phyloP scores from a whole-genome alignment of 2,329 filamentous ascomycete genomes.

The Sarocladium kiliense region DNA sequence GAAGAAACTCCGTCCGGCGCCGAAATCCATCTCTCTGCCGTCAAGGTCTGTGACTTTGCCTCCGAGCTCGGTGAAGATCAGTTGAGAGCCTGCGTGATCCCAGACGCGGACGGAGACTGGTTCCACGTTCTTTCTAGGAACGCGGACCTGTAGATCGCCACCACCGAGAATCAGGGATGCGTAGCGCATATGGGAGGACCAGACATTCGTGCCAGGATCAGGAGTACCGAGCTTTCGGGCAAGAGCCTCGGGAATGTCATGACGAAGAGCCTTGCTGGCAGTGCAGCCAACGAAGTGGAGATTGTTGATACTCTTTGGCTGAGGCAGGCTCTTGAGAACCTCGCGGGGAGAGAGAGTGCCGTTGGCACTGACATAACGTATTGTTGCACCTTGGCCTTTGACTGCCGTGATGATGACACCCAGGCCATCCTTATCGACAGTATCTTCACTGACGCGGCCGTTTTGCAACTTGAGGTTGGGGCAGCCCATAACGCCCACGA shows the following conservation, averaged over 20 bases:
- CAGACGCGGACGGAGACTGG: constrained; percentile 28
- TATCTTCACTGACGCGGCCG: constrained; percentile 30
- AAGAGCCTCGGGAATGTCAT: constrained; percentile 25
- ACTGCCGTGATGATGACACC: constrained; percentile 30
- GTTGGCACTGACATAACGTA: constrained; percentile 19
- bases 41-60: constrained; percentile 47
- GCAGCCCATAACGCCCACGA: constrained; percentile 55
- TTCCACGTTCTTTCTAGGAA: constrained; percentile 17
- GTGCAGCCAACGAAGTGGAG: constrained; percentile 30
- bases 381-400: constrained; percentile 23
- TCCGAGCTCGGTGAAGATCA: constrained; percentile 50
- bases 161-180: constrained; percentile 31
- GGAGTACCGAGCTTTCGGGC: constrained; percentile 23
- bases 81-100: constrained; percentile 55
- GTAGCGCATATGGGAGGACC: constrained; percentile 35
- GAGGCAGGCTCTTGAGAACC: constrained; percentile 14
- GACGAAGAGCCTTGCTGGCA: constrained; percentile 22
- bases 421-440: constrained; percentile 25
- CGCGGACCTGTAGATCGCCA: constrained; percentile 28
- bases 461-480: constrained; percentile 45
- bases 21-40: constrained; percentile 29
- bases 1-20: constrained; percentile 26
- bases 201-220: constrained; percentile 32
- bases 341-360: constrained; percentile 15
- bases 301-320: constrained; percentile 15